Percentiles rank a stretch among this genome's conserved stretches.
These are phyloP conservation scores for Colletotrichum tropicicola DNA, from an alignment of 2,329 filamentous ascomycete species.

Conservation along the genomic window DNA sequence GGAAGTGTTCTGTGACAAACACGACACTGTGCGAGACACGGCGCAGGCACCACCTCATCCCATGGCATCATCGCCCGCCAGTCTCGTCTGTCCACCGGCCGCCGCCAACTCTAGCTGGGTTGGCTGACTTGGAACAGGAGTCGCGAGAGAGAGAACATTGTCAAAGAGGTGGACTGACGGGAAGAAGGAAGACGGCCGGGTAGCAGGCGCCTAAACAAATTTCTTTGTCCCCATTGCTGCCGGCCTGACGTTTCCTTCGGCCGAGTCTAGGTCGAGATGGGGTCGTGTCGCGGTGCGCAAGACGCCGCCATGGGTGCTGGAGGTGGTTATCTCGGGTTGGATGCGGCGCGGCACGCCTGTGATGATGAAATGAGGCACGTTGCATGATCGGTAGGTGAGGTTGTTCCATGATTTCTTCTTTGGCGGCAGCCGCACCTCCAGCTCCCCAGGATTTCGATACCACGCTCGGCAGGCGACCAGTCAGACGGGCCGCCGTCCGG, in stretches of 20 bases:
- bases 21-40: not conserved
- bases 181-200: slow-evolving; percentile 5
- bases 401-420: slow-evolving; percentile 7
- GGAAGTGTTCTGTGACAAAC: not conserved
- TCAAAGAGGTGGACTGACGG: not conserved
- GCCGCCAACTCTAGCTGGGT: not conserved
- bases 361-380: slow-evolving; percentile 3
- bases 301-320: no score
- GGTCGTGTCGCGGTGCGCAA: no score
- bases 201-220: slow-evolving; percentile 5
- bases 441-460: not conserved
- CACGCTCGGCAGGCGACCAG: not conserved
- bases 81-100: not conserved
- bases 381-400: not conserved
- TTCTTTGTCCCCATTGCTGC: not conserved
- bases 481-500: not conserved
- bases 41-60: not conserved
- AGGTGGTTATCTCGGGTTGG: not conserved
- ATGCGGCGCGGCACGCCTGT: not conserved
- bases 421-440: not conserved
- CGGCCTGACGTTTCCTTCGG: not conserved
- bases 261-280: not conserved
- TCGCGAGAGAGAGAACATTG: not conserved
- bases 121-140: not conserved
- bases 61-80: not conserved